Base-by-base conservation (phyloP, 139 green algal species). In the Tetraselmis striata region DNA sequence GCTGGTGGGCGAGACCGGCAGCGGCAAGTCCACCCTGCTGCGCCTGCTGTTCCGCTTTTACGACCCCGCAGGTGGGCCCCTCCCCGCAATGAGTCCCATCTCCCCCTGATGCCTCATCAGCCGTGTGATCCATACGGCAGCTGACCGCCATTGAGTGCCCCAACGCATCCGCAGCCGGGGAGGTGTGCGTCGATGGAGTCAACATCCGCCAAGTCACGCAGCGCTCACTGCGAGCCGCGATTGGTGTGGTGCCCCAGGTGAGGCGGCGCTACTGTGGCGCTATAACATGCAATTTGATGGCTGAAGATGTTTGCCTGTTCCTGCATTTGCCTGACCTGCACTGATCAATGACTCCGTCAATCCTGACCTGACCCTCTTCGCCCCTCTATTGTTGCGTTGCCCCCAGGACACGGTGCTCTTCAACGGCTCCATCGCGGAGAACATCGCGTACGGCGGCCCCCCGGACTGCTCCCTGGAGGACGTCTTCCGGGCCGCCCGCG, bases 11-110 rank as follows among this genome's bases (percentile, higher is more conserved):
- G 77, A 84, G 59, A 86, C 78, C 0, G 91, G 91, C 29, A 86
- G 80, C 59, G 91, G 91, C 80, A 94, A 94, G 87, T 82, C 29
- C 29, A 92, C 86, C 11, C 79, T 92, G 22, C 78, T 87, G 25
- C 32, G 31, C 28, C 76, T 89, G 22, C 31, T 85, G 25, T 32
- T 85, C 80, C 77, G 85, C 59, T 88, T 88, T 29, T 88, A 88
- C 76, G 87, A 92, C 75, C 80, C 83, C 1, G 27, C 79, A 31
- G 30, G 74, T 0, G 86, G 86, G 29, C 2, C 28, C 28, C 32
- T 90, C 26, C 30, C n/a, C n/a, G n/a, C n/a, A n/a, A n/a, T n/a
- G n/a, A n/a, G n/a, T n/a, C n/a, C n/a, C n/a, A n/a, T n/a, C n/a
- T n/a, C n/a, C n/a, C n/a, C n/a, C n/a, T n/a, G n/a, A n/a, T n/a